Evolutionary conservation across 352 stramenopile genomes (phyloP).

Genomic region (Globisporangium carolinianum): DNA sequence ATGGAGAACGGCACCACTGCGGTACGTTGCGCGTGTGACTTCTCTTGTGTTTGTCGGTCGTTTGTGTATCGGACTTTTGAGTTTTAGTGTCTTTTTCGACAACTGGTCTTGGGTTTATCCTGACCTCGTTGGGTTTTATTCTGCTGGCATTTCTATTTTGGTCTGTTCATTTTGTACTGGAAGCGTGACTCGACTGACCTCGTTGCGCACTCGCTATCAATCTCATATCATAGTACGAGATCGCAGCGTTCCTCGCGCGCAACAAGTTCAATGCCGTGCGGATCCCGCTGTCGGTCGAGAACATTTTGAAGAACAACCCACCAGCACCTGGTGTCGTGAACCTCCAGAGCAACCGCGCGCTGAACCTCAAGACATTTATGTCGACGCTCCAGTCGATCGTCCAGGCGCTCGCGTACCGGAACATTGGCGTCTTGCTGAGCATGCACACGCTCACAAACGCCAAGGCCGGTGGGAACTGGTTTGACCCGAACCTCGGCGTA

Average conservation of each 20-base stretch:
- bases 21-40: slow-evolving; percentile 12
- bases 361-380: slow-evolving; percentile 69
- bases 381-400: slow-evolving; percentile 65
- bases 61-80: too few species aligned
- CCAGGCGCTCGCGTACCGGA: slow-evolving; percentile 52
- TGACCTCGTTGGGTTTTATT: too few species aligned
- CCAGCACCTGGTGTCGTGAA: slow-evolving; percentile 64
- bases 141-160: too few species aligned
- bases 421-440: slow-evolving; percentile 71
- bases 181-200: too few species aligned
- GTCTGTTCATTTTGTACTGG: too few species aligned
- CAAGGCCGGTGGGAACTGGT: slow-evolving; percentile 60
- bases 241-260: slow-evolving; percentile 63
- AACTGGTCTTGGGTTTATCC: too few species aligned
- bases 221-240: slow-evolving; percentile 42
- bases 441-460: slow-evolving; percentile 62
- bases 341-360: slow-evolving; percentile 52
- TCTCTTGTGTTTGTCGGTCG: not conserved
- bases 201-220: too few species aligned
- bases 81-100: too few species aligned
- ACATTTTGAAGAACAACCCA: slow-evolving; percentile 57
- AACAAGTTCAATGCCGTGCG: slow-evolving; percentile 84
- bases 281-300: slow-evolving; percentile 59
- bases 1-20: slow-evolving; percentile 62
- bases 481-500: slow-evolving; percentile 35